Evolutionary conservation across 1,139 yeast species (phyloP).

Genomic region (Pneumocystis oryctolagi): DNA sequence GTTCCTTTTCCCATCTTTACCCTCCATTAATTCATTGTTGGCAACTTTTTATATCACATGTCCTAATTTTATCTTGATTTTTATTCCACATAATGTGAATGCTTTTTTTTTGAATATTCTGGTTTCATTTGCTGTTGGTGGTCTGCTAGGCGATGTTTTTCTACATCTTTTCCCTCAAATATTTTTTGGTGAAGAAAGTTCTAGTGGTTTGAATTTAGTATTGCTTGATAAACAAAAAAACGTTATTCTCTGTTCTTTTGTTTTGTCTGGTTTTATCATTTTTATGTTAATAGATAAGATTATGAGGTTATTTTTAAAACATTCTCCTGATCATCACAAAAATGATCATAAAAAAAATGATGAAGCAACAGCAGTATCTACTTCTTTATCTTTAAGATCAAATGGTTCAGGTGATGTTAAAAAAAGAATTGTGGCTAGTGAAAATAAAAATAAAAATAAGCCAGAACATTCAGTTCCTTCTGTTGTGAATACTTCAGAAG

Average conservation of each 20-base stretch:
- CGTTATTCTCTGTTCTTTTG: slow-evolving; percentile 35
- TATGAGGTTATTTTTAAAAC: slow-evolving; percentile 34
- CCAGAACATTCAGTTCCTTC: too few species aligned
- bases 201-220: slow-evolving; percentile 29
- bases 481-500: background rate
- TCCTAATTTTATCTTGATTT: slow-evolving; percentile 40
- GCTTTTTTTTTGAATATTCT: slow-evolving; percentile 35
- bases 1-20: slow-evolving; percentile 38
- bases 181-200: slow-evolving; percentile 37
- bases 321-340: slow-evolving; percentile 30
- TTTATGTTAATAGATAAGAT: slow-evolving; percentile 45
- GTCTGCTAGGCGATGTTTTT: slow-evolving; percentile 53
- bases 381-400: slow-evolving; percentile 2
- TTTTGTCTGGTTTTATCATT: slow-evolving; percentile 38
- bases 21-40: slow-evolving; percentile 42
- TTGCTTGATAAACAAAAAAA: slow-evolving; percentile 37
- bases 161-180: slow-evolving; percentile 52
- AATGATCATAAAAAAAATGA: slow-evolving; percentile 24
- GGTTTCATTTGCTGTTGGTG: slow-evolving; percentile 58
- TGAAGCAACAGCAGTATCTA: slow-evolving; percentile 11
- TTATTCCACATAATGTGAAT: slow-evolving; percentile 36
- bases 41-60: slow-evolving; percentile 51
- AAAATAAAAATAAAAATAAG: background rate
- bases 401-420: slow-evolving; percentile 7
- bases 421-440: slow-evolving; percentile 1